These are phyloP conservation scores for Melanomma pulvis-pyrius DNA, from an alignment of 495 filamentous ascomycete species.

Conservation along the genomic window DNA sequence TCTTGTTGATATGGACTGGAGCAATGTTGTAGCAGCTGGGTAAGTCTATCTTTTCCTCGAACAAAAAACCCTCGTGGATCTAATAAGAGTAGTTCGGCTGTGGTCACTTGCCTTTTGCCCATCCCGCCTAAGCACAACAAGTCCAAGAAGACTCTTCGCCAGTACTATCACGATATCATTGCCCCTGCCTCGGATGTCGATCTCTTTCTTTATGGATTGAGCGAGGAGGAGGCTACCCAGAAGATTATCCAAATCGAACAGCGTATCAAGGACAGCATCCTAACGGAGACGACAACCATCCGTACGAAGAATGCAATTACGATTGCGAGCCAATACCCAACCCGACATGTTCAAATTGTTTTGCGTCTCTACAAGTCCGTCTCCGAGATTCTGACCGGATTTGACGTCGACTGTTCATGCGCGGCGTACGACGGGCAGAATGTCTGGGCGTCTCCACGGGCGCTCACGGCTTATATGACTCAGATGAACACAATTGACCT, in stretches of 20 bases:
- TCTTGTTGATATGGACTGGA: slow-evolving; percentile 70
- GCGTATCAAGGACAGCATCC: slow-evolving; percentile 68
- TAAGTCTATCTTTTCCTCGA: background rate
- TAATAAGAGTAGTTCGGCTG: slow-evolving; percentile 57
- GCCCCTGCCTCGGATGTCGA: slow-evolving; percentile 84
- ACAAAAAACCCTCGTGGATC: background rate
- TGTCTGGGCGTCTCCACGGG: slow-evolving; percentile 72
- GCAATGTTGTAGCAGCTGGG: slow-evolving; percentile 72
- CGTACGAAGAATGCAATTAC: slow-evolving; percentile 84
- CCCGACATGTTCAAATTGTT: slow-evolving; percentile 79
- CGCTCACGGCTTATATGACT: slow-evolving; percentile 73
- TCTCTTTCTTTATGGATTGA: slow-evolving; percentile 78
- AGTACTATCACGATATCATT: slow-evolving; percentile 78
- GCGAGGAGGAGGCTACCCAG: slow-evolving; percentile 69
- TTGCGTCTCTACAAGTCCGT: slow-evolving; percentile 80
- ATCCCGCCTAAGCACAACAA: slow-evolving; percentile 65
- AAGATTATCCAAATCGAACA: slow-evolving; percentile 81
- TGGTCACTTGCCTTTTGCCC: slow-evolving; percentile 72
- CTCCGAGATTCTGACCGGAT: slow-evolving; percentile 79
- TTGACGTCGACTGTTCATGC: slow-evolving; percentile 82
- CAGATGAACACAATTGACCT: slow-evolving; percentile 81
- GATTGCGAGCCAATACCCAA: slow-evolving; percentile 79
- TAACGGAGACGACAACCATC: slow-evolving; percentile 74
- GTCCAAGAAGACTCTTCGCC: slow-evolving; percentile 66
- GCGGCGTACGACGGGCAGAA: slow-evolving; percentile 77